Base-by-base conservation (phyloP, 2,329 filamentous ascomycete genomes). In the Dendryphion nanum region DNA sequence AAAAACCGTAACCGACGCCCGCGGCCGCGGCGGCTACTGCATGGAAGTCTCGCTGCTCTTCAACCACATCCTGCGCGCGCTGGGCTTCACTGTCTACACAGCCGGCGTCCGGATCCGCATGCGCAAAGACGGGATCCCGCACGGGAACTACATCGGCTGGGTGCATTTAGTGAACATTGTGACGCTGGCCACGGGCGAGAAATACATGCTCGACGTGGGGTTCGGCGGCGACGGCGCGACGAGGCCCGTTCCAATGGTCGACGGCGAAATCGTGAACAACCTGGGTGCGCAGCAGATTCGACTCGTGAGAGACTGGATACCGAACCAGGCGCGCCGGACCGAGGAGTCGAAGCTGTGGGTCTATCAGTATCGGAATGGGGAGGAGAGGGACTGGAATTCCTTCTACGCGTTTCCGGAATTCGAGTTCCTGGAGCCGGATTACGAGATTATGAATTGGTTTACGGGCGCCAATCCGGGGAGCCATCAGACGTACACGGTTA, bases 221-320 rank as follows among this genome's bases (percentile, higher is more conserved):
- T 86, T 86, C 52, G 83, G 83, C 32, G 78, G 77, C 15, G 77
- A 82, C 50, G 77, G 78, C 6, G 70, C 80, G 3, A 82, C 76
- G 2, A 62, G 64, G 13, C 81, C 82, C 5, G 60, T 86, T 24
- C 73, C 72, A 1, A 63, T 86, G 2, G 55, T 69, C 15, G 43
- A 48, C 63, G 63, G 40, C 7, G 54, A 63, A 12, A 58, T 70
- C 6, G 67, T 70, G 37, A 50, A 60, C 40, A 77, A 79, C 55
- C 67, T 82, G 17, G 76, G 75, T 8, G 70, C 74, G 2, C 76
- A 80, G 42, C 67, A 81, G 45, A 70, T 80, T 42, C 77, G 79
- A 1, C 65, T 83, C 5, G 57, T 76, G 17, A 66, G 69, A 24
- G 71, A 74, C 32, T 69, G 67, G 36, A 74, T 78, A 26, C 69